Conservation (phyloP, 2,329 filamentous ascomycete species). For the Aphanocladium album region DNA sequence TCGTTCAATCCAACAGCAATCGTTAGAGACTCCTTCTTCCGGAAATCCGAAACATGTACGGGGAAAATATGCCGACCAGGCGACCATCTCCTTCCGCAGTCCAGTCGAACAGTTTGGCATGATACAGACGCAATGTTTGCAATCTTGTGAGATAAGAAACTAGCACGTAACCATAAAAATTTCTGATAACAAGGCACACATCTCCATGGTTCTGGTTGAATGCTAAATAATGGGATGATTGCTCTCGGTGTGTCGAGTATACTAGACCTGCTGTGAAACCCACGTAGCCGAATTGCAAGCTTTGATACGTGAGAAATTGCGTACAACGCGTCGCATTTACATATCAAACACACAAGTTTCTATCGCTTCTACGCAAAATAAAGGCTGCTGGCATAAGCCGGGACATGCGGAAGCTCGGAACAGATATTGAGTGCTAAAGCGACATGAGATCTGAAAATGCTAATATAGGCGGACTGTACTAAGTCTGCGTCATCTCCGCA, state of each 20-base stretch:
- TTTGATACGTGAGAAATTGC: not conserved
- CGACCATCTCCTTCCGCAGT: not conserved
- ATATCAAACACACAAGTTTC: not conserved
- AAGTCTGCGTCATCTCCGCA: not conserved
- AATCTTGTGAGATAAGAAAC: not conserved
- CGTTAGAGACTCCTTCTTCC: not conserved
- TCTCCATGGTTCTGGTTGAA: not conserved
- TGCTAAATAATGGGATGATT: not conserved
- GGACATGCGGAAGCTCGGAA: too few species aligned
- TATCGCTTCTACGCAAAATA: too few species aligned
- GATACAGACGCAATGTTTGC: not conserved
- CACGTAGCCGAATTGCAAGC: constrained; percentile 9
- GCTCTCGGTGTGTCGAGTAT: constrained; percentile 8
- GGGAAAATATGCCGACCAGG: not conserved
- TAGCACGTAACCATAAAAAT: not conserved
- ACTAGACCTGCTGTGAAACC: not conserved
- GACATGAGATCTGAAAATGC: not conserved
- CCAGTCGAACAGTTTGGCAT: not conserved
- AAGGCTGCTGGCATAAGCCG: too few species aligned
- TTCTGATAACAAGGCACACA: not conserved
- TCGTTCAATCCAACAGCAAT: not conserved
- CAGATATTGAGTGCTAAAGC: too few species aligned
- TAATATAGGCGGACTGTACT: too few species aligned
- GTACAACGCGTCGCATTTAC: not conserved
- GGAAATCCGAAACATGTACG: constrained; percentile 3